Base-by-base conservation (phyloP, 306 rosid genomes). In the Alnus rubra region DNA sequence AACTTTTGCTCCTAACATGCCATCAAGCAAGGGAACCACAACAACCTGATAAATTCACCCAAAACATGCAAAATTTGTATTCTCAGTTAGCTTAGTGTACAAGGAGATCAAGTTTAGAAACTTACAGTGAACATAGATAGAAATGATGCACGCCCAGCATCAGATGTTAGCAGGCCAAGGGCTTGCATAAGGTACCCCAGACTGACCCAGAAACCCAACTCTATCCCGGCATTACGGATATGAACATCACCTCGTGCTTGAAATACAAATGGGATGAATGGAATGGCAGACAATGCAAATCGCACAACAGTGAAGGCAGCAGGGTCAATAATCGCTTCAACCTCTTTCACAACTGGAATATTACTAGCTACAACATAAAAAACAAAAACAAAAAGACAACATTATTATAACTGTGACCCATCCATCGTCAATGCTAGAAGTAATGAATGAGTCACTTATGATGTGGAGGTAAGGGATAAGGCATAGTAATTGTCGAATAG, bases 11-110 rank as follows among this genome's bases (percentile, higher is more conserved):
- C 97, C 95, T 69, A 88, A 78, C 84, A 92, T 31, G 37, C 97
- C 95, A 86, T 92, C 97, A 83, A 90, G 90, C 74, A 90, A 80
- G 28, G 97, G 97, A 86, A 92, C 97, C 83, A 92, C 88, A 82
- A 92, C 82, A 48, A 92, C 93, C 97, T 90, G 86, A 75, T 71
- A 73, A 77, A 69, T 54, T 76, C 71, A 78, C 18, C 59, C 70
- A 53, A 70, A 79, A 74, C 71, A 75, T 77, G 54, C 79, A 76
- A 72, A 30, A 55, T 51, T 30, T 76, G 59, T 64, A 80, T 81
- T 78, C 82, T 86, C 80, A 86, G 74, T 75, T 63, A 78, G 58
- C 33, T 54, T 15, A 63, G 37, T 31, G 30, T 30, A 44, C 15
- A 48, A 16, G 6, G 59, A 71, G 30, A 35, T 71, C 60, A 77